Evolutionary conservation across 495 filamentous ascomycete genomes (phyloP), one percentile per base, ranked within the genome.

Genomic region (Penicillium taxi): DNA sequence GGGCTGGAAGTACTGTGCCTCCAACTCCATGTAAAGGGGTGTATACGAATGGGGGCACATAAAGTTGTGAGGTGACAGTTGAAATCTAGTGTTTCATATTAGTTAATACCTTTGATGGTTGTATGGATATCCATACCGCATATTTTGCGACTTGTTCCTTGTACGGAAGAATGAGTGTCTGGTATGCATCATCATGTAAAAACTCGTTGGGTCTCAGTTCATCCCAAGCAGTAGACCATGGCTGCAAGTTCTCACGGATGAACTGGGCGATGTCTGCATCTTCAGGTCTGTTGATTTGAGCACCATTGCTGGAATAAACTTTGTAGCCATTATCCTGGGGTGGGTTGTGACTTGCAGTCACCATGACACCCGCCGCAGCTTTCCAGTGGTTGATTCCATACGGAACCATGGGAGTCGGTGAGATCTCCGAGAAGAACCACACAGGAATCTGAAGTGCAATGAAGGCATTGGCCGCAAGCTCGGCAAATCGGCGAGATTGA

Each of bases 1-100:
- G 39, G 2, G 52, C 57, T 15, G 59, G 55, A 32, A 66, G 59
- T 53, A 81, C 75, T 12, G 59, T 38, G 4, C 60, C 58, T 23
- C 81, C 81, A 8, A 83, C 78, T 0, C 81, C 81, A 47, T 86
- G 81, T 56, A 86, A 64, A 6, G 81, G 79, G 1, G 81, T 84
- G 41, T 86, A 86, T 16, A 80, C 69, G 46, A 82, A 80, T 13
- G 57, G 56, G 27, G 39, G 49, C 4, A 60, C 58, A 4, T 50
- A 39, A 8, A 47, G 42, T 45, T 51, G 49, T 7, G 58, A 32
- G 2, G 50, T 20, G 6, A 62, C 56, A 8, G 61, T 68, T 5
- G 63, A 66, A 41, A 44, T 58, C 64, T 70, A 22, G 23, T n/a
- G n/a, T 26, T 21, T 22, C 11, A 21, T 1, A 20, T 42, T 29